These are phyloP conservation scores for Asterophora parasitica DNA, from an alignment of 768 basidiomycete species.

Conservation along the genomic window DNA sequence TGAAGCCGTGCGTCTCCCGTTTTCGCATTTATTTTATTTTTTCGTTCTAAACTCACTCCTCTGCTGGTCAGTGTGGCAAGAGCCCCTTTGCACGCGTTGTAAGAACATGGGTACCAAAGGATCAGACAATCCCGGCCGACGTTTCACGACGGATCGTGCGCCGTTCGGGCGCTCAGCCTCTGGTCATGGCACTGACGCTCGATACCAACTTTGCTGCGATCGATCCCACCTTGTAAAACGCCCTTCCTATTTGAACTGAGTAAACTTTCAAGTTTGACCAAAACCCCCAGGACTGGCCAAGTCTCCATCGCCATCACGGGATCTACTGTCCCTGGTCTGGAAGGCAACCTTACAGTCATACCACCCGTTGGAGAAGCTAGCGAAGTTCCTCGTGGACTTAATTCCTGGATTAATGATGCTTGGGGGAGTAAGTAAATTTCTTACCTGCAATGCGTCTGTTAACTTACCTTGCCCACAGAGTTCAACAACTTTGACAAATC, in stretches of 20 bases:
- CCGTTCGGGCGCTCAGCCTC: too few relatives aligned
- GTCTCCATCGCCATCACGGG: conserved; percentile 23
- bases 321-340: conserved; percentile 18
- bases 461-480: conserved; percentile 13
- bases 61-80: conserved; percentile 29
- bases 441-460: neutral
- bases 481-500: too few relatives aligned
- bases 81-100: conserved; percentile 29
- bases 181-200: conserved; percentile 29
- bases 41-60: neutral
- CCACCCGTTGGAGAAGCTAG: conserved; percentile 13
- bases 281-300: conserved; percentile 10
- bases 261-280: neutral
- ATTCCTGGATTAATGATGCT: conserved; percentile 22
- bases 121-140: conserved; percentile 24
- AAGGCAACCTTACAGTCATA: conserved; percentile 16
- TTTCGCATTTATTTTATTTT: too few relatives aligned
- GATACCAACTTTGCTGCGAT: conserved; percentile 33
- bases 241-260: neutral
- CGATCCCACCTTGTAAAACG: conserved; percentile 15
- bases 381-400: conserved; percentile 15
- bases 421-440: conserved; percentile 18
- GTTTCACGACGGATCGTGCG: conserved; percentile 19
- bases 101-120: too few relatives aligned
- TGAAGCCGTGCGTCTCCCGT: conserved; percentile 34